phyloP scores from a whole-genome alignment of 2,329 filamentous ascomycete species.

The Didymellaceae sp. region DNA sequence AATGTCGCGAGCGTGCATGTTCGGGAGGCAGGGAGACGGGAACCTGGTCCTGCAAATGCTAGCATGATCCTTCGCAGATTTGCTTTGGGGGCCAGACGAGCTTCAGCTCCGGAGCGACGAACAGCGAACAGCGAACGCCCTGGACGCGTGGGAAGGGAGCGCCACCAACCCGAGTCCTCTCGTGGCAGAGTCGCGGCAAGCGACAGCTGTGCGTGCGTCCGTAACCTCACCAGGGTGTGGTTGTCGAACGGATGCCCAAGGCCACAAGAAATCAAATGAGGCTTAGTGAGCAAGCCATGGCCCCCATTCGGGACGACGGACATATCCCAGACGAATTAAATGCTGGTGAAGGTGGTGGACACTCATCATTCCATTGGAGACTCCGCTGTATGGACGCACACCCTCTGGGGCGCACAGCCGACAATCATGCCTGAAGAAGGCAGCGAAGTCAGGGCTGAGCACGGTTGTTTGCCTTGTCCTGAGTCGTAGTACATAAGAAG shows the following conservation, averaged over 20 bases:
- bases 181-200: constrained; percentile 19
- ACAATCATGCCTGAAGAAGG: constrained; percentile 23
- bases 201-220: constrained; percentile 34
- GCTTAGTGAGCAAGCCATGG: constrained; percentile 24
- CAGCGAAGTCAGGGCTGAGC: constrained; percentile 37
- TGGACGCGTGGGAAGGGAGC: constrained; percentile 14
- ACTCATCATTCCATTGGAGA: constrained; percentile 30
- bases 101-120: constrained; percentile 1
- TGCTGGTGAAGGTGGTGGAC: constrained; percentile 24
- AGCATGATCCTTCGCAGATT: constrained; percentile 25
- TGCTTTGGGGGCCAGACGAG: constrained; percentile 29
- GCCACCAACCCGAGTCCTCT: constrained; percentile 20
- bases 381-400: constrained; percentile 20
- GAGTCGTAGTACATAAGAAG: constrained; percentile 19
- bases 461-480: constrained; percentile 24
- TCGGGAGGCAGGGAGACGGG: constrained; percentile 21
- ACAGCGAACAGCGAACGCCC: constrained; percentile 21
- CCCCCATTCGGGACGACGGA: constrained; percentile 26
- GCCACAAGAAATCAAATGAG: constrained; percentile 29
- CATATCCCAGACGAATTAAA: constrained; percentile 17
- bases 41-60: constrained; percentile 20
- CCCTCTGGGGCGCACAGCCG: constrained; percentile 34
- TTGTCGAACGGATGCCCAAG: constrained; percentile 16
- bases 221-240: constrained; percentile 31
- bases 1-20: constrained; percentile 22